phyloP scores from a whole-genome alignment of 352 stramenopile genomes.

The Plasmopara viticola region DNA sequence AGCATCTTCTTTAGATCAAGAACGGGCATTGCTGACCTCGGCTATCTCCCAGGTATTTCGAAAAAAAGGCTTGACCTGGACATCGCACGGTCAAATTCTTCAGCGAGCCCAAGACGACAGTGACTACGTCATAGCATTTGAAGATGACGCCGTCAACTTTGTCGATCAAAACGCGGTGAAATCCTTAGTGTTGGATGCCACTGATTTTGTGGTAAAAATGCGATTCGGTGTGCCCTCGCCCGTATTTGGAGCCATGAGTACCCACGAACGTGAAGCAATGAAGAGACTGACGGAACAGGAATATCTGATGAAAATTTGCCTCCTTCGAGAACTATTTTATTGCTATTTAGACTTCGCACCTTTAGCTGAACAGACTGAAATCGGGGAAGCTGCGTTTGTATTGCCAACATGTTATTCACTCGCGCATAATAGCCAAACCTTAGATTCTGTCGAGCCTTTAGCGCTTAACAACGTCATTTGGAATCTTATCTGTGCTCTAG shows the following conservation, averaged over 20 bases:
- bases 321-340: constrained; percentile 42
- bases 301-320: constrained; percentile 36
- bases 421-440: constrained; percentile 6
- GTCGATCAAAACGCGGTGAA: constrained; percentile 5
- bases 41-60: constrained; percentile 42
- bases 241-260: constrained; percentile 8
- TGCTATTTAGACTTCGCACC: constrained; percentile 38
- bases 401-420: constrained; percentile 23
- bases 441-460: constrained; percentile 11
- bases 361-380: constrained; percentile 21
- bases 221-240: constrained; percentile 20
- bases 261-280: constrained; percentile 8
- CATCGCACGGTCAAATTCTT: constrained; percentile 12
- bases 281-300: constrained; percentile 20
- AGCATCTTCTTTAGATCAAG: constrained; percentile 21
- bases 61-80: constrained; percentile 35
- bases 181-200: constrained; percentile 31
- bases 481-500: constrained; percentile 43
- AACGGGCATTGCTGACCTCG: constrained; percentile 21
- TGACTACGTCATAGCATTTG: constrained; percentile 23
- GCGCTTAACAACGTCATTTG: constrained; percentile 35
- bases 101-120: constrained; percentile 12
- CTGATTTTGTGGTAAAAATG: constrained; percentile 39
- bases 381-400: constrained; percentile 46
- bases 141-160: not conserved